phyloP scores from a whole-genome alignment of 345 rosid species.

The Citrus medica region DNA sequence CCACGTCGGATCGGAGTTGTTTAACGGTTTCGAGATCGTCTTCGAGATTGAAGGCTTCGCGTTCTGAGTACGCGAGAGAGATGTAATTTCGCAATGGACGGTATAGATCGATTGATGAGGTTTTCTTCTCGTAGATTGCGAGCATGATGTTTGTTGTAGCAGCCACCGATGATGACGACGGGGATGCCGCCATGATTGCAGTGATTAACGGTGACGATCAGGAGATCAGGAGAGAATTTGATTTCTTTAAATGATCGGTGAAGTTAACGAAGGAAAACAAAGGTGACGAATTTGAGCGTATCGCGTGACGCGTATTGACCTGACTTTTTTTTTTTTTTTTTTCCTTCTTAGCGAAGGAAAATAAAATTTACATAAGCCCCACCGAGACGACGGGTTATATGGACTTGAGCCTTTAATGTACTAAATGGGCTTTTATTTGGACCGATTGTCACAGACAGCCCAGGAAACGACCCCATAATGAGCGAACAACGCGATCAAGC shows the following conservation, averaged over 20 bases:
- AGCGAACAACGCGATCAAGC: too few relatives aligned
- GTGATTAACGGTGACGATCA: conserved; percentile 4
- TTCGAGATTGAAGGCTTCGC: conserved; percentile 88
- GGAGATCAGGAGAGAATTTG: background rate
- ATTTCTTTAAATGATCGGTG: background rate
- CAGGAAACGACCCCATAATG: background rate
- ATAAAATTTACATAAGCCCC: background rate
- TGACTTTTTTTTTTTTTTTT: background rate
- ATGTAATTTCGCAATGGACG: conserved; percentile 92
- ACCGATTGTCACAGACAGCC: background rate
- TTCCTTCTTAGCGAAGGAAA: conserved; percentile 2
- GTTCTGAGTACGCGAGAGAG: conserved; percentile 78
- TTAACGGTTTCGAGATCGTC: conserved; percentile 83
- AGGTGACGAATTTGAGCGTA: background rate
- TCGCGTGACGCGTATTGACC: background rate
- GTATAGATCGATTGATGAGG: conserved; percentile 72
- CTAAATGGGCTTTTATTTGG: background rate
- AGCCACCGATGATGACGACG: conserved; percentile 42
- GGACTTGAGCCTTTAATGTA: background rate
- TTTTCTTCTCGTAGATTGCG: conserved; percentile 91
- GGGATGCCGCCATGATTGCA: conserved; percentile 47
- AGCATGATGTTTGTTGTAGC: conserved; percentile 79
- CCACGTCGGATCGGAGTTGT: conserved; percentile 75
- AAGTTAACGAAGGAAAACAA: background rate
- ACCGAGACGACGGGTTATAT: background rate